phyloP scores from a whole-genome alignment of 169 alveolate species.

The Plasmodium cynomolgi region DNA sequence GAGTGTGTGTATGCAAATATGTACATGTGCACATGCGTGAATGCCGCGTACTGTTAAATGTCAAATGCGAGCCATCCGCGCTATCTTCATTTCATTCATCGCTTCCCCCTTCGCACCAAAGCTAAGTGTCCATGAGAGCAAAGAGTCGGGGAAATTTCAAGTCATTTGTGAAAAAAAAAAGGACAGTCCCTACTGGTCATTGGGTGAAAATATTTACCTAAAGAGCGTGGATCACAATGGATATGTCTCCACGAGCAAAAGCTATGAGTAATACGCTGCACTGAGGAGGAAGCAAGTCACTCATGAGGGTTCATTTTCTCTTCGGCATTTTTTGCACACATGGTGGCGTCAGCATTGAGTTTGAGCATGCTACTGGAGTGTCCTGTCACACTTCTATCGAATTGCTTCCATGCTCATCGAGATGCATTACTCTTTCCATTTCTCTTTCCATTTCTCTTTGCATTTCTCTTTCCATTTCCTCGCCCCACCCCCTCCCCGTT shows the following conservation, averaged over 20 bases:
- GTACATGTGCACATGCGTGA: background rate
- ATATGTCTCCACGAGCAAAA: conserved; percentile 55
- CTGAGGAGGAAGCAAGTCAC: conserved; percentile 1
- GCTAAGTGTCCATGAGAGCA: conserved; percentile 35
- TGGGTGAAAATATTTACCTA: conserved; percentile 25
- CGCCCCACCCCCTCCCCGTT: background rate
- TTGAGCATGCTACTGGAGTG: background rate
- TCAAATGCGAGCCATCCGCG: background rate
- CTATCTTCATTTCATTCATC: background rate
- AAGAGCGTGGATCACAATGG: conserved; percentile 52
- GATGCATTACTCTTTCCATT: background rate
- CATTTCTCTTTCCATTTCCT: background rate
- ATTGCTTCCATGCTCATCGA: background rate
- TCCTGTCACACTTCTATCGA: background rate
- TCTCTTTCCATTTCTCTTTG: no score
- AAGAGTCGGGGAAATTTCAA: conserved; percentile 31
- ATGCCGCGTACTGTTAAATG: background rate
- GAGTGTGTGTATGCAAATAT: background rate
- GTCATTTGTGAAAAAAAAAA: conserved; percentile 62
- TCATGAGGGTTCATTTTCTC: background rate
- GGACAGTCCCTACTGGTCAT: conserved; percentile 1
- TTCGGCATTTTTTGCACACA: background rate
- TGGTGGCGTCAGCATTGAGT: background rate
- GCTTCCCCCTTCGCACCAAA: background rate
- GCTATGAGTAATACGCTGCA: conserved; percentile 39